Percentiles rank a stretch among this genome's conserved stretches.
Conservation (phyloP, 2,329 filamentous ascomycete species). For the Sporothrix humicola region DNA sequence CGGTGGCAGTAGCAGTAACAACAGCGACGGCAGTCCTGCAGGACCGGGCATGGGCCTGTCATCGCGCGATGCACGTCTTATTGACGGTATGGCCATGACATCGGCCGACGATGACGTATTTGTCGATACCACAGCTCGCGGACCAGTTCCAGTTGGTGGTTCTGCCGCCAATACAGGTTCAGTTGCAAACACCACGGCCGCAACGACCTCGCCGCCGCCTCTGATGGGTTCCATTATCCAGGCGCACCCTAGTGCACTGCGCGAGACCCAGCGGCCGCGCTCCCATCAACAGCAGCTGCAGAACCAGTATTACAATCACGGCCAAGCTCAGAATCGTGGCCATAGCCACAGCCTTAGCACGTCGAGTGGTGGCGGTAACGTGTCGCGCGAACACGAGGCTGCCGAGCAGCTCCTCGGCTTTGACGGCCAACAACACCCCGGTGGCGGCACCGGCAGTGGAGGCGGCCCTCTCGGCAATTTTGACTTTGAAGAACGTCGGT, state of each 20-base stretch:
- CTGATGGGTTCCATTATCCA: constrained; percentile 41
- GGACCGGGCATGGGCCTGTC: constrained; percentile 40
- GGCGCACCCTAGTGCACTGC: constrained; percentile 47
- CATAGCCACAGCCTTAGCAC: neutral
- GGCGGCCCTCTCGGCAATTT: constrained; percentile 7
- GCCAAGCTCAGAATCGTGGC: neutral
- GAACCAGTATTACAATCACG: constrained; percentile 28
- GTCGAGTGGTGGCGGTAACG: constrained; percentile 29
- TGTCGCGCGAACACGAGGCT: constrained; percentile 52
- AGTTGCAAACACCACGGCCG: neutral
- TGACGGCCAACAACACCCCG: constrained; percentile 53
- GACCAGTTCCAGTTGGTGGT: constrained; percentile 57
- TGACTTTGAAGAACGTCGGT: constrained; percentile 27
- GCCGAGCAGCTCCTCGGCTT: constrained; percentile 65
- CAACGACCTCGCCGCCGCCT: neutral
- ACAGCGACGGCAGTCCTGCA: constrained; percentile 40
- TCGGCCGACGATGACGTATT: constrained; percentile 57
- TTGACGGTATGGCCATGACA: constrained; percentile 65
- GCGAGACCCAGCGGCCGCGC: constrained; percentile 45
- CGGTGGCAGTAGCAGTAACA: constrained; percentile 30
- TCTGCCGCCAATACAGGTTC: neutral
- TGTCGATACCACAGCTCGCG: constrained; percentile 68
- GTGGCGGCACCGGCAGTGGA: constrained; percentile 48
- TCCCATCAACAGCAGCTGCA: constrained; percentile 44
- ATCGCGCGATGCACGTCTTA: constrained; percentile 63